Evolutionary conservation across 352 stramenopile genomes (phyloP), one percentile per base, ranked within the genome.

Genomic region (Saprolegnia parasitica): DNA sequence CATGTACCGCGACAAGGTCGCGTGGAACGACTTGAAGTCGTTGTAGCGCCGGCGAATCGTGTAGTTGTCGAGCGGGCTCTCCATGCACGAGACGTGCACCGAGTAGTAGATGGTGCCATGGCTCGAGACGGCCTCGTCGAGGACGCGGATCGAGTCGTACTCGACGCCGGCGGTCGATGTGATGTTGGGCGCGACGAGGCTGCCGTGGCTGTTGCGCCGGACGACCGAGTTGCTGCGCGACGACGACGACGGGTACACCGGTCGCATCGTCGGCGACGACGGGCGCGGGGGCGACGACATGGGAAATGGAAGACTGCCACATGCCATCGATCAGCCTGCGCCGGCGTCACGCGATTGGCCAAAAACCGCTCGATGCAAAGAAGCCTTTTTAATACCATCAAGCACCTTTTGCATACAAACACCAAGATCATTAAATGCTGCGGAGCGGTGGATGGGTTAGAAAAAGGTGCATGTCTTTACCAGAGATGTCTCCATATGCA

Each of bases 101-200:
- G 90, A 72, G 72, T 92, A 90, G 73, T 90, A 90, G 57, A 90
- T 82, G 49, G 88, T 74, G 46, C 83, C 81, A 64, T 89, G 78
- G 24, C 64, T 84, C n/a, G 42, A 32, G 9, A 65, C 56, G 15
- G 39, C 56, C n/a, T 65, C 42, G 37, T 65, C 56, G 24, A 65
- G 39, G 18, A 65, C 56, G n/a, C 23, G 56, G 40, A 65, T 65
- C 24, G 24, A 49, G 56, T 65, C 56, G 56, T 65, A 65, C 24
- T 29, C 83, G 56, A 90, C 73, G 46, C 83, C 81, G 63, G 88
- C 80, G 24, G 71, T 86, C 35, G 56, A 65, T 29, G 47, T 37
- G 40, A 65, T 65, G 20, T n/a, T 20, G 26, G 26, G 16, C 20
- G n/a, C 54, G 54, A 20, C 20, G 37, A 29, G 20, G 20, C 18